A percentile compares a stretch with the other conserved stretches of the same genome.
Conservation (phyloP, 2,329 filamentous ascomycete genomes). For the Cryphonectria carpinicola region DNA sequence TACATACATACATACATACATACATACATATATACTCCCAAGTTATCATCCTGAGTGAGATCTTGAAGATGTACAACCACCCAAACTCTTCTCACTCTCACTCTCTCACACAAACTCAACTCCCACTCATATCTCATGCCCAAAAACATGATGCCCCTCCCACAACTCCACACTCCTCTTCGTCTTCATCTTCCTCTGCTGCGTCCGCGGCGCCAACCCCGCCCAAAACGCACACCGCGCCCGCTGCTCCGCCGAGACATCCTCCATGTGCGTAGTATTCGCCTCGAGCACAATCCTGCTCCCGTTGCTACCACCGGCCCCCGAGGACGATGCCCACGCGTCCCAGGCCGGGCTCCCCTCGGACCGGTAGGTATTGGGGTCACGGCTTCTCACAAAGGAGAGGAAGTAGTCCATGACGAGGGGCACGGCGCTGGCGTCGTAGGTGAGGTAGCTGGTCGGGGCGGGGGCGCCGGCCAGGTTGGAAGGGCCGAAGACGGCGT, state of each 20-base stretch:
- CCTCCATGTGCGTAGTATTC: constrained; percentile 46
- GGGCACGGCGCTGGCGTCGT: constrained; percentile 50
- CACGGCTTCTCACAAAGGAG: constrained; percentile 50
- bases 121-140: neutral
- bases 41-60: neutral
- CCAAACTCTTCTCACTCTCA: no score
- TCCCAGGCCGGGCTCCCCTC: constrained; percentile 46
- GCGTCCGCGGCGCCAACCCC: constrained; percentile 39
- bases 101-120: neutral
- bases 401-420: constrained; percentile 55
- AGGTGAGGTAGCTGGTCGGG: constrained; percentile 46
- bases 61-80: no score
- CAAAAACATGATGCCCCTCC: constrained; percentile 36
- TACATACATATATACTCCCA: neutral
- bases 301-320: constrained; percentile 27
- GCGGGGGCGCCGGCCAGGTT: constrained; percentile 37
- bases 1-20: neutral
- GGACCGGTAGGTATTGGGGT: constrained; percentile 47
- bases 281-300: constrained; percentile 47
- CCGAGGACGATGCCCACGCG: constrained; percentile 40
- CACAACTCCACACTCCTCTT: constrained; percentile 7
- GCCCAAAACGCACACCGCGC: constrained; percentile 49
- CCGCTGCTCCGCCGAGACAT: constrained; percentile 38
- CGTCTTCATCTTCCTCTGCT: constrained; percentile 41
- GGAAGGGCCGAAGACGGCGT: constrained; percentile 54